Percentiles rank a stretch among this genome's conserved stretches.
These are phyloP conservation scores for Sutorius australiensis DNA, from an alignment of 768 basidiomycete genomes.

Conservation along the genomic window DNA sequence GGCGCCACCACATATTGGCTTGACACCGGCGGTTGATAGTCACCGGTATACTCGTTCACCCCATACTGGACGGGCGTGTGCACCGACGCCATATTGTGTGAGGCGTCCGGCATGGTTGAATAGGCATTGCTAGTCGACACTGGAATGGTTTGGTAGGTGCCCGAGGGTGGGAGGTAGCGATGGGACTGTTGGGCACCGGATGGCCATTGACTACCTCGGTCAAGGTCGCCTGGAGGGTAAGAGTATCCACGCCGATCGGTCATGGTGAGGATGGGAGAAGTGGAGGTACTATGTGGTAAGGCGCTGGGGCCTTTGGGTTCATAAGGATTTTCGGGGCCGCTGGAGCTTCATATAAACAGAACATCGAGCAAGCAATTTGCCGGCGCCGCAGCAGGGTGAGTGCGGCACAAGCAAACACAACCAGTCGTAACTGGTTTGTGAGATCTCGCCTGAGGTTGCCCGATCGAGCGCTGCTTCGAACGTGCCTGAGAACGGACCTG, in stretches of 20 bases:
- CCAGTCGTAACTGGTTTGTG: slow-evolving; percentile 25
- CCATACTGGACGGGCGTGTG: slow-evolving; percentile 23
- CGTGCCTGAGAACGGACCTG: slow-evolving; percentile 33
- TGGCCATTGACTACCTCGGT: slow-evolving; percentile 25
- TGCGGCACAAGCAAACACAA: slow-evolving; percentile 29
- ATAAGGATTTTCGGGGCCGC: slow-evolving; percentile 35
- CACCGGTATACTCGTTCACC: slow-evolving; percentile 17
- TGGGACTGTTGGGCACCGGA: slow-evolving; percentile 17
- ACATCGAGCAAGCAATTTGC: slow-evolving; percentile 28
- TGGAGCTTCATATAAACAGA: slow-evolving; percentile 23
- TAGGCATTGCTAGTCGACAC: slow-evolving; percentile 16
- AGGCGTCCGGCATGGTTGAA: slow-evolving; percentile 8
- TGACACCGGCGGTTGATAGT: slow-evolving; percentile 13
- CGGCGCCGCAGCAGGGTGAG: slow-evolving; percentile 31
- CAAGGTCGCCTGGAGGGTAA: slow-evolving; percentile 16
- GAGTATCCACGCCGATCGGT: slow-evolving; percentile 30
- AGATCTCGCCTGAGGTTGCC: slow-evolving; percentile 30
- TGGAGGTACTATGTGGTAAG: slow-evolving; percentile 1
- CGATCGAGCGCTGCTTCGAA: slow-evolving; percentile 20
- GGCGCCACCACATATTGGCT: slow-evolving; percentile 20
- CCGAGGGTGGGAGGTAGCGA: slow-evolving; percentile 24
- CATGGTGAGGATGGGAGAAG: slow-evolving; percentile 17
- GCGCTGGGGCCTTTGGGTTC: slow-evolving; percentile 24
- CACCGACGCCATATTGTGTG: slow-evolving; percentile 20
- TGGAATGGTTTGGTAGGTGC: slow-evolving; percentile 14